These are phyloP conservation scores for Tetratostichococcus sp. DNA, from an alignment of 139 green algal genomes.

Conservation along the genomic window DNA sequence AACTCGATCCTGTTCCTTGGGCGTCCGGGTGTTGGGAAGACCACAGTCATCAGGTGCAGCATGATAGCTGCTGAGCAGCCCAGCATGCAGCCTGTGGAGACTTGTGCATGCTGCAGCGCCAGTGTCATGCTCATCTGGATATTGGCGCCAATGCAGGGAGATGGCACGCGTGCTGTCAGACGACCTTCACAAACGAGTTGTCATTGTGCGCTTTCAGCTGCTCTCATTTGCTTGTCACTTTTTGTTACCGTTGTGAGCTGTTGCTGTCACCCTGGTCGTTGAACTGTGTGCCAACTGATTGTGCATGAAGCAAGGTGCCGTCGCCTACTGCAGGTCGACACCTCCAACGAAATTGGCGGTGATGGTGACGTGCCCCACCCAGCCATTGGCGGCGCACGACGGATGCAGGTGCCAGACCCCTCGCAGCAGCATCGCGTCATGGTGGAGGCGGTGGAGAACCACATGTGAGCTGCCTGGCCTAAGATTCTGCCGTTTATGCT, in stretches of 20 bases:
- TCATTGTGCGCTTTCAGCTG: slow-evolving; percentile 29
- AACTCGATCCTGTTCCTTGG: slow-evolving; percentile 83
- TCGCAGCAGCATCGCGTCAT: slow-evolving; percentile 90
- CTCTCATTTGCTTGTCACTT: not conserved
- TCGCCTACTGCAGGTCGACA: slow-evolving; percentile 70
- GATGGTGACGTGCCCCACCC: slow-evolving; percentile 92
- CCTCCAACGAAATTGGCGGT: slow-evolving; percentile 86
- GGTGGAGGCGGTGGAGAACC: slow-evolving; percentile 97
- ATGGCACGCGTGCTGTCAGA: slow-evolving; percentile 86
- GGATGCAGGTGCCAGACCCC: slow-evolving; percentile 93
- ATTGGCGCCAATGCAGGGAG: too few species aligned
- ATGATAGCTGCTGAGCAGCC: too few species aligned
- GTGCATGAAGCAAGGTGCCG: too few species aligned
- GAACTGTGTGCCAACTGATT: too few species aligned
- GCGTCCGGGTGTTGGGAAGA: slow-evolving; percentile 90
- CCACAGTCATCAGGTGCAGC: slow-evolving; percentile 70
- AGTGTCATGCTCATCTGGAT: too few species aligned
- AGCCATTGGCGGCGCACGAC: slow-evolving; percentile 84
- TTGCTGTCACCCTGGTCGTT: too few species aligned
- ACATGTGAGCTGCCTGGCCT: slow-evolving; percentile 79
- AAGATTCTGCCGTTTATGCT: not conserved
- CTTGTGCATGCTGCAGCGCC: too few species aligned
- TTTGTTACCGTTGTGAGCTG: not conserved
- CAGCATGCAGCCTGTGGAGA: too few species aligned
- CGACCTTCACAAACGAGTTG: slow-evolving; percentile 66